Percentiles rank a stretch among this genome's conserved stretches.
Conservation (phyloP, 148 eudicot genomes). For the Rhododendron ovatum region DNA sequence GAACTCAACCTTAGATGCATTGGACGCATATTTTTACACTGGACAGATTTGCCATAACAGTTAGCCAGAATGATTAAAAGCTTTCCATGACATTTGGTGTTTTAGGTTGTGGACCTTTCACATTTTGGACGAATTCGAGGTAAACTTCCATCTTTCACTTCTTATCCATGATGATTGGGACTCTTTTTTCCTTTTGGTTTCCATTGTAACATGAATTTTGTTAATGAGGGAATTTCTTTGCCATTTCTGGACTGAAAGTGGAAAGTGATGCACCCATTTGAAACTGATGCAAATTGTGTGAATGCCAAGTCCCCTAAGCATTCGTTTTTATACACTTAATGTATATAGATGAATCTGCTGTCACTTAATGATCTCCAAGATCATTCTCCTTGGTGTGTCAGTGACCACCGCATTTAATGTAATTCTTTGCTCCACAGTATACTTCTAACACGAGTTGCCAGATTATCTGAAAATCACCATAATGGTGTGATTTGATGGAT, state of each 20-base stretch:
- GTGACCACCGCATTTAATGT: neutral
- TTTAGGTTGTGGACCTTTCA: constrained; percentile 66
- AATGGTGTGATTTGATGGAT: neutral
- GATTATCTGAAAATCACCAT: neutral
- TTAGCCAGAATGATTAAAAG: neutral
- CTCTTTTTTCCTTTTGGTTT: neutral
- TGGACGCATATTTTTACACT: neutral
- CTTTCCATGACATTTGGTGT: constrained; percentile 4
- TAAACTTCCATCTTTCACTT: constrained; percentile 14
- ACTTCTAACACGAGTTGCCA: neutral
- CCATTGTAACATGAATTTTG: neutral
- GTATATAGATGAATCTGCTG: neutral
- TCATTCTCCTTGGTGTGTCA: neutral
- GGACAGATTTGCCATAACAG: neutral
- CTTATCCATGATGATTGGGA: neutral
- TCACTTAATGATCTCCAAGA: neutral
- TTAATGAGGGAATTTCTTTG: neutral
- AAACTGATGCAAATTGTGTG: neutral
- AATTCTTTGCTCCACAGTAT: neutral
- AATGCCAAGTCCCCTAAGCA: neutral
- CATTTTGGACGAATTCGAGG: constrained; percentile 70
- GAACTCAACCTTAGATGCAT: neutral
- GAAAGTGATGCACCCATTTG: neutral
- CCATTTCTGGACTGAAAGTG: neutral
- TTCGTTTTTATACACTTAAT: neutral